phyloP scores from a whole-genome alignment of 805 yeast species.

The Starmerella vitae region DNA sequence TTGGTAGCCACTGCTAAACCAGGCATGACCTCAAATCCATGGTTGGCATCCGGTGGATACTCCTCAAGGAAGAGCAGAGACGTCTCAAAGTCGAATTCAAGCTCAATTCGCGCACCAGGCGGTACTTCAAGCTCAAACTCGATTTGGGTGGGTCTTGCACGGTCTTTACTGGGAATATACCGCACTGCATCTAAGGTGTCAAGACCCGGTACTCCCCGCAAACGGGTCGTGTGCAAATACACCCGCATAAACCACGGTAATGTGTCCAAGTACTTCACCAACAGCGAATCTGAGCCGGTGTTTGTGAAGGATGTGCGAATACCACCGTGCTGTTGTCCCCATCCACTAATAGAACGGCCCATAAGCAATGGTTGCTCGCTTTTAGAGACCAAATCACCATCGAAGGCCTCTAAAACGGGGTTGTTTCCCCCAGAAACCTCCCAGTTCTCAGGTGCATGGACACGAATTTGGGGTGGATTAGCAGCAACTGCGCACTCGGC shows the following conservation, averaged over 20 bases:
- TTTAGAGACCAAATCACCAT: conserved; percentile 29
- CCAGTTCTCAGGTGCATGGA: conserved; percentile 14
- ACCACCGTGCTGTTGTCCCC: conserved; percentile 84
- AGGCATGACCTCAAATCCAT: conserved; percentile 90
- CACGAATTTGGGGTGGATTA: conserved; percentile 10
- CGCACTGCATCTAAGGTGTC: no score
- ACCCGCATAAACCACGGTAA: conserved; percentile 88
- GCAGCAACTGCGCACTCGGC: conserved; percentile 52
- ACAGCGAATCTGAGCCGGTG: conserved; percentile 36
- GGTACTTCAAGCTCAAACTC: conserved; percentile 60
- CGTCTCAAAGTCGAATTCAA: conserved; percentile 70
- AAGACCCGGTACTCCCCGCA: conserved; percentile 20
- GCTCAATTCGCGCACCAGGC: conserved; percentile 4
- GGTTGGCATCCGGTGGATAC: conserved; percentile 99
- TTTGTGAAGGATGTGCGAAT: conserved; percentile 67
- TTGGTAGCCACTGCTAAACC: conserved; percentile 31
- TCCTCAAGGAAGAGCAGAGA: conserved; percentile 72
- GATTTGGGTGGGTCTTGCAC: conserved; percentile 68
- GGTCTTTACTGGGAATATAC: conserved; percentile 70
- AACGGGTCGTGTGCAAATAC: conserved; percentile 54
- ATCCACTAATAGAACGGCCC: conserved; percentile 79
- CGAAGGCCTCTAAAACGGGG: background rate
- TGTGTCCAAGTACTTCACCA: conserved; percentile 57
- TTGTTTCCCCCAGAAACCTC: background rate
- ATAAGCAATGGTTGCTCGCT: conserved; percentile 59